These are phyloP conservation scores for Acanthamoeba sp. DNA, from an alignment of 208 protist species.

Conservation along the genomic window DNA sequence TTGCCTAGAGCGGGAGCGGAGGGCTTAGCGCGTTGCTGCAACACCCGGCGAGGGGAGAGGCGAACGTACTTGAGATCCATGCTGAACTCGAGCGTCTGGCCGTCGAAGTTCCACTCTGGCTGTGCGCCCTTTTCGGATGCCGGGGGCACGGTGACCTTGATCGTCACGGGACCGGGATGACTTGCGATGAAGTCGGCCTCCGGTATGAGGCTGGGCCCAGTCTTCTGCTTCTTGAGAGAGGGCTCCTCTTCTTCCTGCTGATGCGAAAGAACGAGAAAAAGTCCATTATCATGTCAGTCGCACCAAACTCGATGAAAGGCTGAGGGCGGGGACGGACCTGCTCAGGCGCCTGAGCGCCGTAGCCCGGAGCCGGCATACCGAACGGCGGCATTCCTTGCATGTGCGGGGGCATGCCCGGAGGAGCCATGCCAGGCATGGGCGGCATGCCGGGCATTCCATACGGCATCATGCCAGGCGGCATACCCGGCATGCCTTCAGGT, in stretches of 20 bases:
- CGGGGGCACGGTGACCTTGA: slow-evolving; percentile 36
- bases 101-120: slow-evolving; percentile 71
- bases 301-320: no score
- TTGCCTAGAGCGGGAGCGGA: not conserved
- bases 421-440: not conserved
- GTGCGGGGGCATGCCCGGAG: not conserved
- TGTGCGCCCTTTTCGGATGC: not conserved
- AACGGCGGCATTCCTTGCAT: not conserved
- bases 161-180: slow-evolving; percentile 58
- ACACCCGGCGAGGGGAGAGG: not conserved
- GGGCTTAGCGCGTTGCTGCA: not conserved
- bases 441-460: not conserved
- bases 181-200: slow-evolving; percentile 72
- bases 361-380: not conserved
- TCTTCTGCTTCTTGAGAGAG: slow-evolving; percentile 72
- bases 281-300: no score
- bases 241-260: not conserved
- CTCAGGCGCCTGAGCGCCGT: not conserved
- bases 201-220: slow-evolving; percentile 51
- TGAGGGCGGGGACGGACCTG: not conserved
- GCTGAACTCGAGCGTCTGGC: slow-evolving; percentile 64
- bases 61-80: slow-evolving; percentile 25
- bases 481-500: slow-evolving; percentile 13
- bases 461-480: slow-evolving; percentile 32
- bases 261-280: no score